These are phyloP conservation scores for Botryobasidium botryosum DNA, from an alignment of 768 basidiomycete genomes.

Conservation along the genomic window DNA sequence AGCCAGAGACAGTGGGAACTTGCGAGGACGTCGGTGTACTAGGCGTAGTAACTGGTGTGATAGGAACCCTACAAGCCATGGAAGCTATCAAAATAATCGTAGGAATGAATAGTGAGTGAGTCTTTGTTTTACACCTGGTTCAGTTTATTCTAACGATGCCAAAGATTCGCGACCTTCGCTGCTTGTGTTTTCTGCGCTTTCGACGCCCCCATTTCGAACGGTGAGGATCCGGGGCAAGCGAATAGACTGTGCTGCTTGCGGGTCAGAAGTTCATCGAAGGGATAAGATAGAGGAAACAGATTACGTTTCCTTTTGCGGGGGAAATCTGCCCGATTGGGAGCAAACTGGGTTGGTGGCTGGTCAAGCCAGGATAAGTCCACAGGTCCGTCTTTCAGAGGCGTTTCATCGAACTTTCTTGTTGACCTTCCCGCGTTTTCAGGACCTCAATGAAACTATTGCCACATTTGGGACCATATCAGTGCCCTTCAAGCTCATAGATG, in stretches of 20 bases:
- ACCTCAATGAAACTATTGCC: constrained; percentile 24
- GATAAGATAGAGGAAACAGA: constrained; percentile 39
- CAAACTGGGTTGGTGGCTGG: constrained; percentile 30
- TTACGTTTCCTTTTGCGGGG: constrained; percentile 80
- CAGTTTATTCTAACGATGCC: neutral
- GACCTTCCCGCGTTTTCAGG: constrained; percentile 23
- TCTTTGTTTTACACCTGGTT: neutral
- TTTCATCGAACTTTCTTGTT: neutral
- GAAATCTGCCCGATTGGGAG: constrained; percentile 49
- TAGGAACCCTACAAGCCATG: constrained; percentile 78
- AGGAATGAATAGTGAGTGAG: constrained; percentile 39
- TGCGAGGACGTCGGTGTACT: constrained; percentile 85
- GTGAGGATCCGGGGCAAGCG: constrained; percentile 67
- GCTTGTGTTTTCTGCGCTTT: constrained; percentile 58
- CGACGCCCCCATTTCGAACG: constrained; percentile 53
- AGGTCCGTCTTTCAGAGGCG: constrained; percentile 20
- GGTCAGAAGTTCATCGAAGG: constrained; percentile 26
- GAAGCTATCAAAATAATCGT: constrained; percentile 70
- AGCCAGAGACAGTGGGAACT: constrained; percentile 42
- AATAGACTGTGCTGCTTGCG: constrained; percentile 61
- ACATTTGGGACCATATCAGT: constrained; percentile 17
- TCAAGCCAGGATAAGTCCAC: constrained; percentile 27
- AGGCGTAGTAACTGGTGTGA: constrained; percentile 75
- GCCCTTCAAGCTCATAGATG: constrained; percentile 59
- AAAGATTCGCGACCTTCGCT: constrained; percentile 29